These are phyloP conservation scores for Fusarium caatingaense DNA, from an alignment of 2,329 filamentous ascomycete genomes.

Conservation along the genomic window DNA sequence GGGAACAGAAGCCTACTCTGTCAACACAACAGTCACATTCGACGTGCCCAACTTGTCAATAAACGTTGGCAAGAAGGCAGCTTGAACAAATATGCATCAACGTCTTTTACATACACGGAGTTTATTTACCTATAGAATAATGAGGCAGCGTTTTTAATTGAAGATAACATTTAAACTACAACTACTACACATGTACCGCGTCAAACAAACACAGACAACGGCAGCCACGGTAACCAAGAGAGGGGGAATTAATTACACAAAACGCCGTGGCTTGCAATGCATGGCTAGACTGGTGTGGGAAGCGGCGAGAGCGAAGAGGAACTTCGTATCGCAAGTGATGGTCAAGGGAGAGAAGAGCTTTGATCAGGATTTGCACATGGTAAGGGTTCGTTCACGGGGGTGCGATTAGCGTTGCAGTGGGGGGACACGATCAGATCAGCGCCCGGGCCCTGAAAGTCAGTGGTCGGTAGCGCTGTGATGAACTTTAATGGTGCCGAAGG, in stretches of 20 bases:
- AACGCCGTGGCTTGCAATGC: constrained; percentile 16
- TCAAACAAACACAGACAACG: constrained; percentile 18
- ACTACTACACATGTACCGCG: background rate
- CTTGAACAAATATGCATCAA: constrained; percentile 1
- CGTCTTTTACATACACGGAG: constrained; percentile 9
- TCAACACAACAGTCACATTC: constrained; percentile 60
- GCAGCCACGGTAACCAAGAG: background rate
- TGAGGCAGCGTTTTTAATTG: constrained; percentile 21
- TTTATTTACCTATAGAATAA: constrained; percentile 33
- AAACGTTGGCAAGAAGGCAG: constrained; percentile 45
- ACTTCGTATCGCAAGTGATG: constrained; percentile 8
- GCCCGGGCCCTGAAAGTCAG: background rate
- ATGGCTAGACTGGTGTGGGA: constrained; percentile 17
- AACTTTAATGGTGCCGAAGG: background rate
- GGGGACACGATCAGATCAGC: background rate
- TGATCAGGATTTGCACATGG: constrained; percentile 5
- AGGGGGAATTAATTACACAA: constrained; percentile 4
- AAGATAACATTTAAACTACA: background rate
- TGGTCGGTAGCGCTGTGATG: background rate
- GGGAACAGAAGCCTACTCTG: constrained; percentile 62
- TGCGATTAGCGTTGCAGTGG: background rate
- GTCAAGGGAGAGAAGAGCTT: background rate
- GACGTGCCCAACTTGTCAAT: constrained; percentile 55
- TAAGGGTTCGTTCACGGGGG: background rate
- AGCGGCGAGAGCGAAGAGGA: background rate